Base-by-base conservation (phyloP, 2,329 filamentous ascomycete genomes). In the Tolypocladium endophyticum region DNA sequence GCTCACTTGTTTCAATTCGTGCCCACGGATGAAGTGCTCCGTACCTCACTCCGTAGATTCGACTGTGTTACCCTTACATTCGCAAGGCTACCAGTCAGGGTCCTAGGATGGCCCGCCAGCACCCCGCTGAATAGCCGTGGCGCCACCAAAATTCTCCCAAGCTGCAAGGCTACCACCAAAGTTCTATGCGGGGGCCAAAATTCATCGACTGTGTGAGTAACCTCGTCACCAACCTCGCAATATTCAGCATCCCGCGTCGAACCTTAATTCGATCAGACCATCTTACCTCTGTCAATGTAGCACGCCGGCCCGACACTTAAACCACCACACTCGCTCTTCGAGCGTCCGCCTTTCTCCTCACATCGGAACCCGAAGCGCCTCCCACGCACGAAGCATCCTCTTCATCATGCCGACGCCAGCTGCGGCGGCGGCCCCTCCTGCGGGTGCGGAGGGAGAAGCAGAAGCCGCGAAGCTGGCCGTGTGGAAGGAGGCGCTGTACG, bases 401-500 rank as follows among this genome's bases (percentile, higher is more conserved):
- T 23, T 54, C 62, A 58, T 39, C 55, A 72, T 72, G 71, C 66
- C 71, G 39, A 65, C 68, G 61, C 62, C 70, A 43, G 64, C 66
- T 43, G 60, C 64, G 20, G 61, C 65, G 18, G 62, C 64, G 28
- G 64, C 67, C 53, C 59, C 65, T 9, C 61, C 66, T 6, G 63
- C 63, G 28, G 60, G 65, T 43, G 64, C 62, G 14, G 69, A 67
- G 50, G 65, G 62, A 61, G 74, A 75, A 23, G 68, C 70, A 63
- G 69, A 72, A 1, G 62, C 66, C 30, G 71, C 71, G 35, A 83
- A 83, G 72, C 68, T 82, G 59, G 68, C 72, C 45, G 74, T 82
- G 59, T 77, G 81, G 68, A 85, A 85, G 68, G 74, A 81, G 64
- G 76, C 78, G 18, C 78, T 86, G 47, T 86, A 85, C 72, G 78